Evolutionary conservation across 108 stramenopile species (phyloP), one percentile per base, ranked within the genome.

Genomic region (Pseudonitzschia pungens): DNA sequence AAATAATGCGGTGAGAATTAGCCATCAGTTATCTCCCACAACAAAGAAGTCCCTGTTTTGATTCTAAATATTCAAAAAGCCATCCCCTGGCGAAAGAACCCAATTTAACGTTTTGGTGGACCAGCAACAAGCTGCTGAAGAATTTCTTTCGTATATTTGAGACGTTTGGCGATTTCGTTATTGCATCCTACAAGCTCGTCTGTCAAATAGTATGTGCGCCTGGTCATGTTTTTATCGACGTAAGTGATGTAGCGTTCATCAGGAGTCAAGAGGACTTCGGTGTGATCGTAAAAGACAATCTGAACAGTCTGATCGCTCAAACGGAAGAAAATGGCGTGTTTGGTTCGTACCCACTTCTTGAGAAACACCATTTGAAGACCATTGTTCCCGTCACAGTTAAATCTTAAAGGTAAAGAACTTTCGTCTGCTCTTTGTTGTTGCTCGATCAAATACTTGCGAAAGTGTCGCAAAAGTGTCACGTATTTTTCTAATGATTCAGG

Each of bases 261-360:
- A 12, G 90, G 82, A 22, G 95, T 94, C 33, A 99, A 80, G 24
- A 97, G 71, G 9, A 99, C 81, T 53, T 98, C 96, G 2, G 97
- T 97, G 58, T 91, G 81, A 73, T 98, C 97, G 71, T 96, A 93
- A 69, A 99, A 97, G 4, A 93, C 86, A 24, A 98, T 96, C 85
- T 98, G 97, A 5, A 98, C 92, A 9, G 97, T 98, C 53, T 95
- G 86, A 81, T 98, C 94, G 71, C 96, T 97, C 68, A 99, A 78
- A 16, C 98, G 89, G 81, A 99, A 98, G 44, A 99, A 81, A 65
- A 98, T 91, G 2, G 99, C 99, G 74, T 99, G 96, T 71, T 94
- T 93, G 5, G 99, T 98, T 21, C 93, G 88, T 22, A 98, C 85
- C 97, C 97, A 99, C 79, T 98, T 98, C 86, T 98, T 98, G 80